Evolutionary conservation across 495 filamentous ascomycete genomes (phyloP).

Genomic region (Massariosphaeria phaeospora): DNA sequence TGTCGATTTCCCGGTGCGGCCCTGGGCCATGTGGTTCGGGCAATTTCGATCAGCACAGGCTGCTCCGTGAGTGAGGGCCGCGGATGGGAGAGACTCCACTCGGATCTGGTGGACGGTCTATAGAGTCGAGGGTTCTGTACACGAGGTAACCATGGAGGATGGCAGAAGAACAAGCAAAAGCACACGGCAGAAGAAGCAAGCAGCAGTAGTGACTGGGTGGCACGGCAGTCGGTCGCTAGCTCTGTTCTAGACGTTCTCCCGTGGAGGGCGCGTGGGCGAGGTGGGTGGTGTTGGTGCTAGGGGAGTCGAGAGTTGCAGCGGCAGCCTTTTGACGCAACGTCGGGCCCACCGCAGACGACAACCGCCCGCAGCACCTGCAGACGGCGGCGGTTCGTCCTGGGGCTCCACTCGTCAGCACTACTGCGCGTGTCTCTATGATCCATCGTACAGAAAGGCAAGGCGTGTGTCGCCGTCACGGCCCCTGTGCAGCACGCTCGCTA

Average conservation of each 20-base stretch:
- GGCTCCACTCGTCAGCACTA: too few relatives aligned
- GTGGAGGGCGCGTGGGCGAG: too few relatives aligned
- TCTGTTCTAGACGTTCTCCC: neutral
- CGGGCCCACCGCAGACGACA: neutral
- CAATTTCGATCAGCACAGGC: neutral
- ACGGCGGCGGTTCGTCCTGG: too few relatives aligned
- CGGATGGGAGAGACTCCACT: neutral
- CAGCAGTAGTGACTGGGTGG: too few relatives aligned
- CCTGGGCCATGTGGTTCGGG: too few relatives aligned
- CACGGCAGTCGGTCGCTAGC: too few relatives aligned
- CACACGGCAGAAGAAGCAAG: too few relatives aligned
- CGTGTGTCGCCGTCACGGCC: neutral
- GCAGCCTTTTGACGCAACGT: too few relatives aligned
- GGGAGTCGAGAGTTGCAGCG: neutral
- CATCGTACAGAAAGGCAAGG: neutral
- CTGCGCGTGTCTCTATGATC: neutral
- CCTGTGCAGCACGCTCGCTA: neutral
- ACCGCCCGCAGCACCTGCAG: too few relatives aligned
- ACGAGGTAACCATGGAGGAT: too few relatives aligned
- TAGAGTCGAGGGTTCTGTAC: too few relatives aligned
- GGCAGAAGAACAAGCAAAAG: neutral
- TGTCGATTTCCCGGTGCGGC: too few relatives aligned
- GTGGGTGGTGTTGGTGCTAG: neutral
- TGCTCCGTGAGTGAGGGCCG: neutral
- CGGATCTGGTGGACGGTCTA: neutral